Base-by-base conservation (phyloP, 108 stramenopile genomes). In the Cyclotella sp. region DNA sequence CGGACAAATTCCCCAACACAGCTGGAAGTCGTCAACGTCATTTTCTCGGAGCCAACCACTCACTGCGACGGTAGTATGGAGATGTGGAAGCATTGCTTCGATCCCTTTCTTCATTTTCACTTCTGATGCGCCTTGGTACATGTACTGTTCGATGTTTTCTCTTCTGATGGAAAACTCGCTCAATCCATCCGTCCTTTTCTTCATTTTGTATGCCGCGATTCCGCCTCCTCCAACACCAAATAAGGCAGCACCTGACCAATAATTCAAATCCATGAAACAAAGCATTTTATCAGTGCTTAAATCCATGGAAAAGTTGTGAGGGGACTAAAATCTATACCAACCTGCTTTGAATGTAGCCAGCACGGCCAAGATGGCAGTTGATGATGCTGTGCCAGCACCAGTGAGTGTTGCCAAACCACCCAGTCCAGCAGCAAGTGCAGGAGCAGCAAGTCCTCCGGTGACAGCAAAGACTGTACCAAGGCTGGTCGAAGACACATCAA, bases 391-490 rank as follows among this genome's bases (percentile, higher is more conserved):
- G 22, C 77, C 65, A 44, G 82, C 78, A 40, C 85, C 84, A 41
- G 84, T 82, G 27, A 85, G 73, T 18, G 86, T 69, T 49, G 84
- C 86, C 39, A 89, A 19, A 9, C 78, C 85, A 18, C 85, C 87
- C 46, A 90, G 59, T 0, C 85, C 84, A 39, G 87, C 87, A 3
- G 87, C 89, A 27, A 90, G 77, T n/a, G 77, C 90, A 28, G 90
- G 90, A 9, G 91, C 91, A 18, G 91, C 91, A 29, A 92, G 54
- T 6, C 91, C 91, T 24, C 88, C 91, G 0, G 91, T 88, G 21
- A 92, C 77, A 22, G 87, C 91, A 81, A 92, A 87, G 21, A 88
- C 66, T 15, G 85, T 85, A 15, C 91, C 91, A 59, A 89, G 83
- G 15, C 30, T 61, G n/a, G 34, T 61, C 60, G 14, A 61, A n/a